phyloP scores from a whole-genome alignment of 192 early-diverging fungal species.

The Coemansia umbellata region DNA sequence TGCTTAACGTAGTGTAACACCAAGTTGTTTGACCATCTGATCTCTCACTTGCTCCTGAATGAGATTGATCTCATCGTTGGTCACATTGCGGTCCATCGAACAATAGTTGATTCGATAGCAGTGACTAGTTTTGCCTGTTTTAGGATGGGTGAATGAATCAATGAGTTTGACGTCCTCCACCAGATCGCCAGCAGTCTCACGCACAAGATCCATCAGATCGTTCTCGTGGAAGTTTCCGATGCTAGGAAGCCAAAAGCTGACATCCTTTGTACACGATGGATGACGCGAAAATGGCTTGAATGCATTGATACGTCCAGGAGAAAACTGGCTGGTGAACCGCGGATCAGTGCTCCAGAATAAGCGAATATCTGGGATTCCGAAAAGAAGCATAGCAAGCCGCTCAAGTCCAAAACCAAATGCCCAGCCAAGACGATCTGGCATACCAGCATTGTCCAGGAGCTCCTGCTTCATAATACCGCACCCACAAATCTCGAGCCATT shows the following conservation, averaged over 20 bases:
- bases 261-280: constrained; percentile 90
- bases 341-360: constrained; percentile 92
- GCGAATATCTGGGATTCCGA: constrained; percentile 92
- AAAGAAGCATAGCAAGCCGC: constrained; percentile 92
- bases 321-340: constrained; percentile 85
- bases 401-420: constrained; percentile 98
- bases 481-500: constrained; percentile 93
- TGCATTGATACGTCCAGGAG: constrained; percentile 59
- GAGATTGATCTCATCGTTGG: constrained; percentile 91
- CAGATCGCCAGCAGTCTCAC: constrained; percentile 89
- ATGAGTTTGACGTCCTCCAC: constrained; percentile 87
- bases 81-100: constrained; percentile 95
- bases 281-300: constrained; percentile 89
- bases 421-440: constrained; percentile 83
- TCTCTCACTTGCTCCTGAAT: constrained; percentile 78
- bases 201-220: constrained; percentile 88
- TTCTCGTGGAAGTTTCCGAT: constrained; percentile 77
- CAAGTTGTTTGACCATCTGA: constrained; percentile 59
- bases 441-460: constrained; percentile 68
- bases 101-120: constrained; percentile 95
- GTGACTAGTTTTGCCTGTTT: constrained; percentile 72
- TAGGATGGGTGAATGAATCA: constrained; percentile 85
- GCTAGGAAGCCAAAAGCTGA: constrained; percentile 82
- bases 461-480: constrained; percentile 89
- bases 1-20: constrained; percentile 71